Percentiles rank a stretch among this genome's conserved stretches.
These are phyloP conservation scores for Aurifilum marmelostoma DNA, from an alignment of 2,329 filamentous ascomycete genomes.

Conservation along the genomic window DNA sequence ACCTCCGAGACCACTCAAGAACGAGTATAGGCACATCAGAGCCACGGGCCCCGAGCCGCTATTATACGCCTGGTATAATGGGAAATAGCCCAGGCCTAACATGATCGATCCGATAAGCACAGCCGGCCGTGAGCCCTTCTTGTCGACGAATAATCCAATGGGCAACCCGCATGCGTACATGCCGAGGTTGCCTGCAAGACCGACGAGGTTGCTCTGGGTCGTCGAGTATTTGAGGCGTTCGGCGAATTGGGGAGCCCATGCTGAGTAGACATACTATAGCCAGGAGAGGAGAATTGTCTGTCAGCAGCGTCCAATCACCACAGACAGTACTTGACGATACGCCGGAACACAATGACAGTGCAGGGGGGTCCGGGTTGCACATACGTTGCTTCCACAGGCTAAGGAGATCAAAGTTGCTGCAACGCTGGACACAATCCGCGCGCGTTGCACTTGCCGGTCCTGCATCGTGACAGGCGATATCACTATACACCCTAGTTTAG, in stretches of 20 bases:
- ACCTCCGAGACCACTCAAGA: slow-evolving; percentile 83
- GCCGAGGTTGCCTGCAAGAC: slow-evolving; percentile 81
- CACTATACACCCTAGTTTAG: background rate
- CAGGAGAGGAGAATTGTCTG: slow-evolving; percentile 12
- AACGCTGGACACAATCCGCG: slow-evolving; percentile 79
- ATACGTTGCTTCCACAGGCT: slow-evolving; percentile 90
- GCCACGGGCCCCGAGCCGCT: slow-evolving; percentile 62
- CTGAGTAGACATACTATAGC: slow-evolving; percentile 92
- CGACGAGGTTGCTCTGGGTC: slow-evolving; percentile 92
- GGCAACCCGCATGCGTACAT: slow-evolving; percentile 94
- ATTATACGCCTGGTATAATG: slow-evolving; percentile 78
- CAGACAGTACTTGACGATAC: background rate
- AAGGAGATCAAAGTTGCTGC: slow-evolving; percentile 84
- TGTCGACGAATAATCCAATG: slow-evolving; percentile 84
- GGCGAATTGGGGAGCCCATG: slow-evolving; percentile 96
- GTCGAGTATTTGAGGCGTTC: slow-evolving; percentile 83
- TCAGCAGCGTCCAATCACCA: slow-evolving; percentile 27
- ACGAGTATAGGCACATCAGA: slow-evolving; percentile 79
- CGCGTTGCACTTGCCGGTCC: slow-evolving; percentile 58
- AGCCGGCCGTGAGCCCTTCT: slow-evolving; percentile 76
- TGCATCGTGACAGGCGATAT: slow-evolving; percentile 42
- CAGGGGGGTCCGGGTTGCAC: slow-evolving; percentile 35
- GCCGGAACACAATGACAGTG: background rate
- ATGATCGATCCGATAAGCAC: slow-evolving; percentile 74
- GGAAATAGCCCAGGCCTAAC: slow-evolving; percentile 81